A percentile compares a stretch with the other conserved stretches of the same genome.
phyloP scores from a whole-genome alignment of 2,329 filamentous ascomycete species.

The Fonsecaea multimorphosa region DNA sequence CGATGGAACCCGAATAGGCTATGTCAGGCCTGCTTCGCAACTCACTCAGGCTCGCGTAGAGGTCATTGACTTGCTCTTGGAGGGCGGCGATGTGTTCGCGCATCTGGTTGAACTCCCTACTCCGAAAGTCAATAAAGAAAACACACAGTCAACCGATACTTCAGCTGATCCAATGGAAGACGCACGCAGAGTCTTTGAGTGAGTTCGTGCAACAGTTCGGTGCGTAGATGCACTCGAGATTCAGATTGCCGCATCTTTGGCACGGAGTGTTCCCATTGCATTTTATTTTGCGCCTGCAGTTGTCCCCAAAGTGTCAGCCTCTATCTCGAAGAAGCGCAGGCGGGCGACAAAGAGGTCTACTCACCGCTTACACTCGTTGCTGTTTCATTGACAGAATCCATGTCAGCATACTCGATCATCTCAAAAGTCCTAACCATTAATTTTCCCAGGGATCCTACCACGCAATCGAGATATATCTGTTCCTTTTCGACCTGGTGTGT shows the following conservation, averaged over 20 bases:
- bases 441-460: constrained; percentile 55
- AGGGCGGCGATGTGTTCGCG: constrained; percentile 73
- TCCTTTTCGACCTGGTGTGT: constrained; percentile 64
- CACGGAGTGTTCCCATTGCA: constrained; percentile 69
- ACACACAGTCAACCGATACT: not conserved
- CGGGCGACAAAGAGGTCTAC: not conserved
- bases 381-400: constrained; percentile 40
- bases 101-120: constrained; percentile 80
- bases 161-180: constrained; percentile 12
- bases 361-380: constrained; percentile 67
- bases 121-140: constrained; percentile 9
- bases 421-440: not conserved
- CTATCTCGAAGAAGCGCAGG: not conserved
- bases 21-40: constrained; percentile 60
- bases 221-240: constrained; percentile 68
- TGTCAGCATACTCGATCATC: constrained; percentile 1
- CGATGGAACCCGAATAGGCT: constrained; percentile 28
- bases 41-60: constrained; percentile 74
- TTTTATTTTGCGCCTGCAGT: constrained; percentile 64
- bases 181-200: constrained; percentile 84
- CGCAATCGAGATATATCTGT: constrained; percentile 71
- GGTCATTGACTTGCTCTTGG: constrained; percentile 81
- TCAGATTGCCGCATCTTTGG: constrained; percentile 68
- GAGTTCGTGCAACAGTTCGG: constrained; percentile 73
- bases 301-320: not conserved